Base-by-base conservation (phyloP, 2,329 filamentous ascomycete genomes). In the Epichloe amarillans region DNA sequence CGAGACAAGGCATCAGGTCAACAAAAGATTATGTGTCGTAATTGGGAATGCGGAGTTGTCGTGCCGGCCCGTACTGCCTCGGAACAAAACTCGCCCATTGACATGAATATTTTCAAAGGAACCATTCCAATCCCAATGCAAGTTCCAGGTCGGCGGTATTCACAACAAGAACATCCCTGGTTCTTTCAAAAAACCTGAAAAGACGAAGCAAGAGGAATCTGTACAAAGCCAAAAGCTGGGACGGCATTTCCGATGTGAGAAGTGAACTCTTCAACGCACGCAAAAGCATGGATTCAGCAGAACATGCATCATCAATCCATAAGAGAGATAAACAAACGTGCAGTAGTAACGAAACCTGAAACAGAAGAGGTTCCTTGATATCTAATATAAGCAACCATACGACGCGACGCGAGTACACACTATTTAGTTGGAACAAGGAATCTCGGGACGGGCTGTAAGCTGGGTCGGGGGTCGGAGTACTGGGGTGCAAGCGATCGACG, bases 11-110 rank as follows among this genome's bases (percentile, higher is more conserved):
- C 64, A 7, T 84, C 79, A 2, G 83, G 83, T 54, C 67, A 77
- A 54, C 78, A 81, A 12, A 95, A 88, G 65, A 73, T 97, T 55
- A 89, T 78, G 55, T 89, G 86, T 65, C 82, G 86, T 50, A 98
- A 97, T 65, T 97, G 91, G 90, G 93, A 97, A 68, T 95, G 89
- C 62, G 93, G 93, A 37, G 86, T 98, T 1, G 59, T 97, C 23
- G 64, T 96, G 40, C 81, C 83, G 10, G 71, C 86, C 23, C 59
- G 61, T 21, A 36, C 45, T 53, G 46, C 55, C 40, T 19, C 49
- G 50, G 36, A 47, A 46, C 46, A 41, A 47, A 45, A 40, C 53
- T 51, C 53, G 55, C 50, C 52, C 47, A 50, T 49, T 46, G 54
- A 54, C 53, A 55, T 60, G 56, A 50, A 52, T 50, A 67, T 74